Conservation (phyloP, 805 yeast species). For the Monosporozyma aerobia region DNA sequence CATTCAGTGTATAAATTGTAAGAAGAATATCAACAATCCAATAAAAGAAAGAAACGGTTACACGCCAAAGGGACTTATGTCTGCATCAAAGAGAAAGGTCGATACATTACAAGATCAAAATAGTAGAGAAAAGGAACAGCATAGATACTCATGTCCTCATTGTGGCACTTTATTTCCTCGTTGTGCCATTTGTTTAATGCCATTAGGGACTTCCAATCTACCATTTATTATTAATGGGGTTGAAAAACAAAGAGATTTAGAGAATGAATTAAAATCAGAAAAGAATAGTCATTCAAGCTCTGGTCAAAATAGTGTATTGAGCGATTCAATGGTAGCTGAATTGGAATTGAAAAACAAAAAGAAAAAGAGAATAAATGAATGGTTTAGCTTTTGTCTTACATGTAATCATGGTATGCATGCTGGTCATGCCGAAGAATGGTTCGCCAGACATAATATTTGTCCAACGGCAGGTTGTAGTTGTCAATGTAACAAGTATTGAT, state of each 20-base stretch:
- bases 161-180: slow-evolving; percentile 85
- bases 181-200: slow-evolving; percentile 78
- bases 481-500: slow-evolving; percentile 51
- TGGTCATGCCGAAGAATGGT: slow-evolving; percentile 95
- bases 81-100: neutral
- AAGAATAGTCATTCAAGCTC: neutral
- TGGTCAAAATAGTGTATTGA: neutral
- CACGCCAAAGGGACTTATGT: neutral
- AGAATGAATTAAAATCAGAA: neutral
- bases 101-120: neutral
- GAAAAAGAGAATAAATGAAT: slow-evolving; percentile 44
- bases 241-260: neutral
- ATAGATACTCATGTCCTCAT: slow-evolving; percentile 52
- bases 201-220: slow-evolving; percentile 50
- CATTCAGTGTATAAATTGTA: slow-evolving; percentile 76
- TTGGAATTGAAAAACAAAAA: slow-evolving; percentile 5
- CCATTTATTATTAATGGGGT: slow-evolving; percentile 27
- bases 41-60: neutral
- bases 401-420: slow-evolving; percentile 95
- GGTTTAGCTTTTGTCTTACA: slow-evolving; percentile 86
- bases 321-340: neutral
- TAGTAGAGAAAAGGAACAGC: slow-evolving; percentile 5
- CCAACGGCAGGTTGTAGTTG: slow-evolving; percentile 94
- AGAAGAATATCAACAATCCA: slow-evolving; percentile 48
- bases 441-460: slow-evolving; percentile 73